phyloP scores from a whole-genome alignment of 139 green algal genomes.

The Tetradesmus lagerheimii region DNA sequence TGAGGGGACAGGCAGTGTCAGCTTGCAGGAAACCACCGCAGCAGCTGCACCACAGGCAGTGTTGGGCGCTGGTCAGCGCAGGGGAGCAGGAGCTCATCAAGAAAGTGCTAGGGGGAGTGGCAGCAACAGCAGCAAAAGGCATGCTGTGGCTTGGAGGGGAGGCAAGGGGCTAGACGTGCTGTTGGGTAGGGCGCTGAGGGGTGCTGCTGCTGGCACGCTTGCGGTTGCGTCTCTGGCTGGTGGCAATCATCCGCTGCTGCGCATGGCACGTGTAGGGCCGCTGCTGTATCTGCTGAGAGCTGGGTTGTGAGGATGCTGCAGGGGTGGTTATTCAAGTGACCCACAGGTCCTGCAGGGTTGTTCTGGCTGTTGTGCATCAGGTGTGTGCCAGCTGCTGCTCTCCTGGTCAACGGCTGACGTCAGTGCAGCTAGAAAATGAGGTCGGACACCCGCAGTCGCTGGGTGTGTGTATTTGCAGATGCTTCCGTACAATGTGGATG shows the following conservation, averaged over 20 bases:
- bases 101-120: background rate
- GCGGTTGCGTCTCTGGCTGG: conserved; percentile 18
- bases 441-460: no score
- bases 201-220: conserved; percentile 13
- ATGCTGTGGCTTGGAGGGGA: background rate
- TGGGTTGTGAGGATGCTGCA: conserved; percentile 8
- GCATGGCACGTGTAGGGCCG: conserved; percentile 20
- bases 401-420: no score
- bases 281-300: conserved; percentile 27
- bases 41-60: background rate
- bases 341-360: no score
- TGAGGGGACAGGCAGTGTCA: background rate
- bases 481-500: background rate
- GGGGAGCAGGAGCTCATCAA: background rate
- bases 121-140: background rate
- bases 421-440: no score
- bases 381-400: no score
- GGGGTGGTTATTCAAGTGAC: no score
- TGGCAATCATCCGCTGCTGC: background rate
- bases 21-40: background rate
- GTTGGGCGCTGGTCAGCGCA: background rate
- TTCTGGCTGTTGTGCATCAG: no score
- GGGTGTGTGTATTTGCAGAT: no score
- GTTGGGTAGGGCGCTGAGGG: background rate
- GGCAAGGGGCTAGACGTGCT: background rate